These are phyloP conservation scores for Ascochyta viciae-villosae DNA, from an alignment of 2,329 filamentous ascomycete genomes.

Conservation along the genomic window DNA sequence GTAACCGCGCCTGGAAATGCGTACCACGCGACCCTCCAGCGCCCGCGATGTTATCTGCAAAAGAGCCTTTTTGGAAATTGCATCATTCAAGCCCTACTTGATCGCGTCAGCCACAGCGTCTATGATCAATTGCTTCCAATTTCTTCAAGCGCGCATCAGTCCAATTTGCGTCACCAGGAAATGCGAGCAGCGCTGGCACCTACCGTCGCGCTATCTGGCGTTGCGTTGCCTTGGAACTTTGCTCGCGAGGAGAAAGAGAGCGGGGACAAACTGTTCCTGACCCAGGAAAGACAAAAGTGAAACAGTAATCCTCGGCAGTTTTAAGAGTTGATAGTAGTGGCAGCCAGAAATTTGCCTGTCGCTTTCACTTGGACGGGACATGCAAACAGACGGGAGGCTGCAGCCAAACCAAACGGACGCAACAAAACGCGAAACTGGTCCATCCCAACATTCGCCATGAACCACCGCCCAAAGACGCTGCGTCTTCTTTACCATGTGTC, in stretches of 20 bases:
- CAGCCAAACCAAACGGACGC: constrained; percentile 8
- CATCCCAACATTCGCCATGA: not conserved
- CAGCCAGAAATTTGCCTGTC: not conserved
- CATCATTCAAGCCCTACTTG: not conserved
- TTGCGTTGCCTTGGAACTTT: not conserved
- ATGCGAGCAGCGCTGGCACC: not conserved
- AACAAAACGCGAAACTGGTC: not conserved
- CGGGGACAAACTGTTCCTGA: not conserved
- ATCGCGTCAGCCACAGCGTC: not conserved
- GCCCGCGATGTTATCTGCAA: not conserved
- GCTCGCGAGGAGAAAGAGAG: not conserved
- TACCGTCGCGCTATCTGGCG: not conserved
- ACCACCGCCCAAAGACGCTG: not conserved
- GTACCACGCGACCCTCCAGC: not conserved
- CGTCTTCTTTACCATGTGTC: constrained; percentile 1
- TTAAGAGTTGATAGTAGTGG: not conserved
- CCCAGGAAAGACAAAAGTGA: not conserved
- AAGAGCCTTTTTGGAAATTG: not conserved
- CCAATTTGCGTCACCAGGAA: not conserved
- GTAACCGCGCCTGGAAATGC: not conserved
- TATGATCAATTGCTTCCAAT: not conserved
- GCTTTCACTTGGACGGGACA: constrained; percentile 2
- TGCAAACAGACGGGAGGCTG: constrained; percentile 1
- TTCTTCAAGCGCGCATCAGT: not conserved
- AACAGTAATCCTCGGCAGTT: too few species aligned